phyloP scores from a whole-genome alignment of 768 basidiomycete genomes.

The Coprinellus micaceus region DNA sequence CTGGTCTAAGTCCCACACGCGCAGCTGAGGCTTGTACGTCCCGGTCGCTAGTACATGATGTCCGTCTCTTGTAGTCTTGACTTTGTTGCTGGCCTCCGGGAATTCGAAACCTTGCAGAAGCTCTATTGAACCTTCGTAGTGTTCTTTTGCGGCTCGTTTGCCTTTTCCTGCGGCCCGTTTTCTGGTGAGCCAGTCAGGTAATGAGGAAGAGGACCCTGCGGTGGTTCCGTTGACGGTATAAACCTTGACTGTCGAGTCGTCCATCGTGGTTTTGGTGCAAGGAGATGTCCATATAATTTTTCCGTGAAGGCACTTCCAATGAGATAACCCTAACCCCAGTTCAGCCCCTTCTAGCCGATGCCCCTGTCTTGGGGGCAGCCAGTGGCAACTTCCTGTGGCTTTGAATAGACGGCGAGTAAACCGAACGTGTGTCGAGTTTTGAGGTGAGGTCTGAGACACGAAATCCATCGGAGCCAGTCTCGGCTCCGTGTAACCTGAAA shows the following conservation, averaged over 20 bases:
- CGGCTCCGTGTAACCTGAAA: too few relatives aligned
- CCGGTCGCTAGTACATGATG: constrained; percentile 92
- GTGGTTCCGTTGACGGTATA: constrained; percentile 96
- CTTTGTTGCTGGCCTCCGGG: constrained; percentile 89
- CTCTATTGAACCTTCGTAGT: constrained; percentile 81
- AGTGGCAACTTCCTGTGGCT: too few relatives aligned
- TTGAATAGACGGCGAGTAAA: too few relatives aligned
- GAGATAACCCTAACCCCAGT: too few relatives aligned
- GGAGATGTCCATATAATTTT: neutral
- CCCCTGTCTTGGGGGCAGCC: too few relatives aligned
- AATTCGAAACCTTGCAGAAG: constrained; percentile 97
- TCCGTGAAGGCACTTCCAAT: neutral
- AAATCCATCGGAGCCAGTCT: too few relatives aligned
- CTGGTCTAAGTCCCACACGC: constrained; percentile 92
- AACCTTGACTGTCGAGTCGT: constrained; percentile 57
- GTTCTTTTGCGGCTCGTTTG: constrained; percentile 65
- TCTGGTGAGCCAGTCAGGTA: constrained; percentile 91
- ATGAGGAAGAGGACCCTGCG: constrained; percentile 80
- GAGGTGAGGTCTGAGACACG: too few relatives aligned
- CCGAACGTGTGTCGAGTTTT: too few relatives aligned
- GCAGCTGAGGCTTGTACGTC: constrained; percentile 95
- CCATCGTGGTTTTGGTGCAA: constrained; percentile 12
- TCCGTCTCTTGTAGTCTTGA: constrained; percentile 89
- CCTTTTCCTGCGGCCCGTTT: constrained; percentile 67
- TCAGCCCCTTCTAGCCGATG: too few relatives aligned